A percentile compares a stretch with the other conserved stretches of the same genome.
phyloP scores from a whole-genome alignment of 148 eudicot genomes.

The Rhododendron molle region DNA sequence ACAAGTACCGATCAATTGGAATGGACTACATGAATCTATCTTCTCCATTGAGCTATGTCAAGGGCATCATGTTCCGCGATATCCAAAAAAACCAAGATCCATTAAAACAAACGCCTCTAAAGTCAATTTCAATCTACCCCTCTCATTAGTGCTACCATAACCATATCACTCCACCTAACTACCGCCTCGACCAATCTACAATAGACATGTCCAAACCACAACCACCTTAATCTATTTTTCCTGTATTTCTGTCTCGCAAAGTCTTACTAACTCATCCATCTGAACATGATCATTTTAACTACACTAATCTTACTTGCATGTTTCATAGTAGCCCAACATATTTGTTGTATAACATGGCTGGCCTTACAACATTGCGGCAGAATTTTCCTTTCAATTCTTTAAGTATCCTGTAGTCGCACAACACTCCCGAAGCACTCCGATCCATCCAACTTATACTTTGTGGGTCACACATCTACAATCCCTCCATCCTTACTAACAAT shows the following conservation, averaged over 20 bases:
- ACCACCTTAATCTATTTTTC: not conserved
- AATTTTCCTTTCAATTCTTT: not conserved
- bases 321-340: too few species aligned
- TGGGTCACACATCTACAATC: too few species aligned
- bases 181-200: not conserved
- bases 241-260: not conserved
- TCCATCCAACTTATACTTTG: not conserved
- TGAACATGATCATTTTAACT: not conserved
- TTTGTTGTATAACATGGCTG: not conserved
- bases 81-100: not conserved
- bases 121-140: not conserved
- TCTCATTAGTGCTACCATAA: not conserved
- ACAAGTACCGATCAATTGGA: not conserved
- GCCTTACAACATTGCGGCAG: not conserved
- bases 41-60: not conserved
- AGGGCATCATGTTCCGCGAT: not conserved
- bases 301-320: too few species aligned
- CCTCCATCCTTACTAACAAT: too few species aligned
- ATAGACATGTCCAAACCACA: not conserved
- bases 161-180: not conserved
- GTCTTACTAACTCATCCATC: not conserved
- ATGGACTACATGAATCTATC: not conserved
- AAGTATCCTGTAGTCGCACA: not conserved
- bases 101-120: not conserved
- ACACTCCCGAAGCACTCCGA: not conserved